These are phyloP conservation scores for Aspergillus sp. DNA, from an alignment of 2,329 filamentous ascomycete genomes.

Conservation along the genomic window DNA sequence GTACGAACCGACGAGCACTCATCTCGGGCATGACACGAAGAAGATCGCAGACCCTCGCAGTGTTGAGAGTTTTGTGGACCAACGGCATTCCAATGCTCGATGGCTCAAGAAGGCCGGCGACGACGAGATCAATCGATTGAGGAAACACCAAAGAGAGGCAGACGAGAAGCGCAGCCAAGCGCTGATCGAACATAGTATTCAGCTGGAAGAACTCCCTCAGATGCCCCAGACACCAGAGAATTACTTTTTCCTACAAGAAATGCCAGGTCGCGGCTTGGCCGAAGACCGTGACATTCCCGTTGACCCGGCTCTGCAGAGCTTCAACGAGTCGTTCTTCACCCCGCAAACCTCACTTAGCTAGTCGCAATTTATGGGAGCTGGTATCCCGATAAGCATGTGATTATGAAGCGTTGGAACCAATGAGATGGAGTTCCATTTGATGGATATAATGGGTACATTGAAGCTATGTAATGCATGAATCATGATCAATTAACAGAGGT, in stretches of 20 bases:
- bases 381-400: too few relatives aligned
- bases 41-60: constrained; percentile 88
- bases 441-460: too few relatives aligned
- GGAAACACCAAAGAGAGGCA: constrained; percentile 52
- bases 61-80: constrained; percentile 86
- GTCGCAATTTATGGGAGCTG: too few relatives aligned
- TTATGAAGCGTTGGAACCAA: too few relatives aligned
- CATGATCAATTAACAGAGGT: too few relatives aligned
- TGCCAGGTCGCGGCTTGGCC: constrained; percentile 2
- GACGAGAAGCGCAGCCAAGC: constrained; percentile 51
- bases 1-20: constrained; percentile 81
- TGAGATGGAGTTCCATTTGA: too few relatives aligned
- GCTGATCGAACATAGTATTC: constrained; percentile 43
- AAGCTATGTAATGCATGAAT: too few relatives aligned
- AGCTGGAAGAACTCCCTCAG: constrained; percentile 29
- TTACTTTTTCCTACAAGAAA: neutral
- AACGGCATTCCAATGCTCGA: constrained; percentile 79
- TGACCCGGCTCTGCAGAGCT: constrained; percentile 39
- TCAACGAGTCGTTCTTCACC: constrained; percentile 16
- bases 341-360: constrained; percentile 4
- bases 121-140: constrained; percentile 47
- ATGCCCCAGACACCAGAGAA: neutral
- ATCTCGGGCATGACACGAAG: constrained; percentile 86
- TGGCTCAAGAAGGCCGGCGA: constrained; percentile 68
- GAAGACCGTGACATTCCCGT: constrained; percentile 37